Conservation (phyloP, 2,329 filamentous ascomycete genomes). For the Diaporthe vexans region DNA sequence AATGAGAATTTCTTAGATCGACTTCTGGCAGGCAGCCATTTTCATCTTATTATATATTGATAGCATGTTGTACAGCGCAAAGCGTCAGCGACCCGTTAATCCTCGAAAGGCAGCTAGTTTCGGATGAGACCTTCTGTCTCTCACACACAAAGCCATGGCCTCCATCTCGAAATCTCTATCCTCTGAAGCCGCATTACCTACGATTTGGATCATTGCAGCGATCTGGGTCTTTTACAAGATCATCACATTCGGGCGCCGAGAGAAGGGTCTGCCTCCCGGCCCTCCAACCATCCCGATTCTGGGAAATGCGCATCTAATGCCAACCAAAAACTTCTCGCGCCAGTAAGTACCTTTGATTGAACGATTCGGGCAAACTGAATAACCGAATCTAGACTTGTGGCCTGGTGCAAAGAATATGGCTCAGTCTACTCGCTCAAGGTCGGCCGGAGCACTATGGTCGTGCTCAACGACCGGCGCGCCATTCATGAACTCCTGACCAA, state of each 20-base stretch:
- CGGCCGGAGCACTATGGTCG: conserved; percentile 52
- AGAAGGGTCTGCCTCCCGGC: conserved; percentile 44
- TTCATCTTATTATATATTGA: conserved; percentile 1
- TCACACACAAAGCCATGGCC: conserved; percentile 13
- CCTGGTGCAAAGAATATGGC: conserved; percentile 55
- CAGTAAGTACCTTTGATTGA: neutral
- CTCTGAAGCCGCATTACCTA: conserved; percentile 10
- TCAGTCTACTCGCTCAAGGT: conserved; percentile 55
- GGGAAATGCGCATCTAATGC: conserved; percentile 56
- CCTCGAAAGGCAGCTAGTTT: neutral
- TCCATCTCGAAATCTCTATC: neutral
- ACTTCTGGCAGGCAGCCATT: conserved; percentile 3
- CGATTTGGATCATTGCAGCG: neutral
- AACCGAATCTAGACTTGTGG: conserved; percentile 50
- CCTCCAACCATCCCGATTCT: conserved; percentile 55
- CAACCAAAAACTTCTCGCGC: conserved; percentile 41
- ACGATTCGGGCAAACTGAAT: neutral
- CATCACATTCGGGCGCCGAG: conserved; percentile 31
- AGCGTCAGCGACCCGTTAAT: conserved; percentile 2
- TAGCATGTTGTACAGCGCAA: conserved; percentile 5
- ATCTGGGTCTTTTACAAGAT: conserved; percentile 25
- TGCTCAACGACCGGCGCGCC: conserved; percentile 54
- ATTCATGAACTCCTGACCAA: conserved; percentile 59
- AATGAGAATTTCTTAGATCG: neutral
- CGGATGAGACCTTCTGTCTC: conserved; percentile 2